Evolutionary conservation across 2,329 filamentous ascomycete species (phyloP), one percentile per base, ranked within the genome.

Genomic region (Trichophyton verrucosum): DNA sequence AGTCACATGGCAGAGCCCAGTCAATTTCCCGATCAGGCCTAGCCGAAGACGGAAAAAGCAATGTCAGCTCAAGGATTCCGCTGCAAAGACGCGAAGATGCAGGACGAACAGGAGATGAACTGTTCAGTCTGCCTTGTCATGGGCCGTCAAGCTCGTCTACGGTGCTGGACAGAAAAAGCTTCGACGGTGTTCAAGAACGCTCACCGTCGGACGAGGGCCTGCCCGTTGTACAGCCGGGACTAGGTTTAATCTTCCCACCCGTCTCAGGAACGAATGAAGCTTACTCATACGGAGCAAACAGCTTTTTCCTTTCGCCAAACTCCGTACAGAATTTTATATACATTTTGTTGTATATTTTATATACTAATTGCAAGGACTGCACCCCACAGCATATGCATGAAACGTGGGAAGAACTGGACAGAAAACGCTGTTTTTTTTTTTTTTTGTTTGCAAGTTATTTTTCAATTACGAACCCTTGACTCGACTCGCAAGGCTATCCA

Each of bases 21-120:
- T 53, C 49, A 53, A 53, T 53, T 53, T 53, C 49, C 49, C 49
- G 24, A 53, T 53, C 22, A 24, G 49, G 49, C n/a, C 17, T 53
- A 53, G 49, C 49, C 24, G 2, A n/a, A 30, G 11, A 33, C 33
- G 49, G 49, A 53, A 53, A 53, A 53, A 53, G 49, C 49, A 53
- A 53, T 24, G 24, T 30, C 49, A n/a, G 27, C 22, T 53, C 49
- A 53, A 33, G 49, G 49, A 53, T 53, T 53, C n/a, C 15, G 49
- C 49, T 30, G 49, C 49, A 53, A 53, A 53, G 49, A 53, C 22
- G 49, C 49, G 49, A 53, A 27, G 49, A 30, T 33, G 49, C 49
- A 53, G 49, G 24, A 27, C 49, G 49, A 27, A 30, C 27, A 47
- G n/a, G n/a, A 33, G 17, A 33, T 33, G 49, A 53, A 33, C 22